Conservation (phyloP, 805 yeast species). For the Vanderwaltozyma tropicalis region DNA sequence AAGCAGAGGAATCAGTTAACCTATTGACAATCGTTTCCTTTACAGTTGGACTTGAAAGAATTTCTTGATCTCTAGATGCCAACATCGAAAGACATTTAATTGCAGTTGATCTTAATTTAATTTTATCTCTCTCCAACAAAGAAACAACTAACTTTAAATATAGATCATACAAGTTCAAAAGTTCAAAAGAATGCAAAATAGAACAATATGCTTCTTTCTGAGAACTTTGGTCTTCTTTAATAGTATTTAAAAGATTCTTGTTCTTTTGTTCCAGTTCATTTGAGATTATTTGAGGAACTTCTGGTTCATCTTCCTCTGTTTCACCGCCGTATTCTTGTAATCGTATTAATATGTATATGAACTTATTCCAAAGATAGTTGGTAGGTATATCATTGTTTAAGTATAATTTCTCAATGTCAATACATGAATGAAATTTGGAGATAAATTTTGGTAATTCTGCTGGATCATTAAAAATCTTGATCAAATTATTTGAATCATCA, state of each 20-base stretch:
- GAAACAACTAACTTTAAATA: constrained; percentile 42
- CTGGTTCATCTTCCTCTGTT: constrained; percentile 2
- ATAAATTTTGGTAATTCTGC: constrained; percentile 11
- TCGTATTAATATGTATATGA: constrained; percentile 6
- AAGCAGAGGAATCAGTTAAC: constrained; percentile 52
- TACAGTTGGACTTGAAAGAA: constrained; percentile 42
- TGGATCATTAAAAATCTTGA: constrained; percentile 18
- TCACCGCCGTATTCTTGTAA: constrained; percentile 11
- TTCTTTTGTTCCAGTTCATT: constrained; percentile 1
- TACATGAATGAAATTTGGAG: constrained; percentile 9
- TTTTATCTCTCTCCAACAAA: constrained; percentile 39
- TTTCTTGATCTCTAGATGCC: constrained; percentile 40
- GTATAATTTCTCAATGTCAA: constrained; percentile 2
- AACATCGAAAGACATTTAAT: constrained; percentile 51
- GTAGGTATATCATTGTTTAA: constrained; percentile 2
- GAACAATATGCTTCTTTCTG: constrained; percentile 10
- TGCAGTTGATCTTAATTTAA: constrained; percentile 51
- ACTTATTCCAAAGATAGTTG: constrained; percentile 14
- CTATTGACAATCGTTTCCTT: constrained; percentile 41
- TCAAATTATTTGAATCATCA: constrained; percentile 13
- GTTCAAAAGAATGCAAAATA: constrained; percentile 15
- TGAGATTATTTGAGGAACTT: neutral
- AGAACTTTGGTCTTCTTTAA: neutral
- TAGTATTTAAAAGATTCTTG: neutral
- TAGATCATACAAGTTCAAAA: constrained; percentile 37